Evolutionary conservation across 2,329 filamentous ascomycete genomes (phyloP).

Genomic region (Tricladium varicosporioides): DNA sequence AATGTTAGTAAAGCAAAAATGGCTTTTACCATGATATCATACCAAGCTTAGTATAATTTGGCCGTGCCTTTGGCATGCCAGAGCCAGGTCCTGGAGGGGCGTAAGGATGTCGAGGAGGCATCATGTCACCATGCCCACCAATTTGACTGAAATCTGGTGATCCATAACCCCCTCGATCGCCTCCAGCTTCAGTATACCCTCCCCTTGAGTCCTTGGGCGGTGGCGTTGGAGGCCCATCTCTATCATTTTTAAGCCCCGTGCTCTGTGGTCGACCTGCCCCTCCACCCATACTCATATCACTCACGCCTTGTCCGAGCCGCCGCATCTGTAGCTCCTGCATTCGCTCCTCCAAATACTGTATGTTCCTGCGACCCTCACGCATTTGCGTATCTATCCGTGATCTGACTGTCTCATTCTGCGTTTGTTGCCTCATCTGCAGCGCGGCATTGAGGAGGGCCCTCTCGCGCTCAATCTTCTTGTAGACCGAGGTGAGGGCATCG

Average conservation of each 20-base stretch:
- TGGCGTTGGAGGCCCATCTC: slow-evolving; percentile 55
- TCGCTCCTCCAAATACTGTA: slow-evolving; percentile 93
- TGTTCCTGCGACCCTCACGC: slow-evolving; percentile 87
- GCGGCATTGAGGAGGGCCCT: slow-evolving; percentile 92
- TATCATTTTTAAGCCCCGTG: slow-evolving; percentile 45
- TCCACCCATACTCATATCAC: slow-evolving; percentile 58
- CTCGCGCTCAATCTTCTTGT: slow-evolving; percentile 97
- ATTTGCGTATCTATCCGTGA: slow-evolving; percentile 92
- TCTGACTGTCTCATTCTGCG: slow-evolving; percentile 87
- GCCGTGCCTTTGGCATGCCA: slow-evolving; percentile 68
- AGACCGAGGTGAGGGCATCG: slow-evolving; percentile 72
- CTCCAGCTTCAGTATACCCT: slow-evolving; percentile 43
- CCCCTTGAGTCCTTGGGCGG: slow-evolving; percentile 69
- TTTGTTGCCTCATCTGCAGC: slow-evolving; percentile 92
- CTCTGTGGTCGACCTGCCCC: slow-evolving; percentile 43
- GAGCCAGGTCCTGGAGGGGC: slow-evolving; percentile 68
- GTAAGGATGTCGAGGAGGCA: slow-evolving; percentile 80
- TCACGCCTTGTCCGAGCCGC: slow-evolving; percentile 65
- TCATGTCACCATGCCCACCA: slow-evolving; percentile 67
- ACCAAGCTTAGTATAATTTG: slow-evolving; percentile 97
- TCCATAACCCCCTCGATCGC: slow-evolving; percentile 64
- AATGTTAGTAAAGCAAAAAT: too few relatives aligned
- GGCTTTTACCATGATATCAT: slow-evolving; percentile 19
- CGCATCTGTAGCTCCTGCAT: slow-evolving; percentile 85
- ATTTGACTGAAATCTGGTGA: slow-evolving; percentile 53